These are phyloP conservation scores for Fusarium oligoseptatum DNA, from an alignment of 2,329 filamentous ascomycete genomes.

Conservation along the genomic window DNA sequence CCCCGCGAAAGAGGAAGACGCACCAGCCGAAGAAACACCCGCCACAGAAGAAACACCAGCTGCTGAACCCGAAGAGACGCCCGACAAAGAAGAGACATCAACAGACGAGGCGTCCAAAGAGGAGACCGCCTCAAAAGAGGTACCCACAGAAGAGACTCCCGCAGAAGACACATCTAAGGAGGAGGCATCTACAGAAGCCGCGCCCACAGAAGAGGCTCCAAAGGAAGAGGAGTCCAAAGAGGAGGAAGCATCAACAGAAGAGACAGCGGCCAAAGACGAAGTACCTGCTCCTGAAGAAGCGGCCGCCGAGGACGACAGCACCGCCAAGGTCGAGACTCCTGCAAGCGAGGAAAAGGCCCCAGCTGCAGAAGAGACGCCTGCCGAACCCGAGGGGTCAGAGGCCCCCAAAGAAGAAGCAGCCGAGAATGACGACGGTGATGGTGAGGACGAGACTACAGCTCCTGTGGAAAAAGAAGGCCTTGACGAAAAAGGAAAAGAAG, in stretches of 20 bases:
- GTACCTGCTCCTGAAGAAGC: constrained; percentile 1
- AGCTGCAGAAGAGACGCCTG: neutral
- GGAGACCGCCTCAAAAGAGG: constrained; percentile 11
- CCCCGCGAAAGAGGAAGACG: constrained; percentile 22
- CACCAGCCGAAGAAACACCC: constrained; percentile 17
- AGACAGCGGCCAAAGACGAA: constrained; percentile 14
- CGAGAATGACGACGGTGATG: constrained; percentile 23
- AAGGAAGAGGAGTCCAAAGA: constrained; percentile 9
- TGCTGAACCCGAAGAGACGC: constrained; percentile 14
- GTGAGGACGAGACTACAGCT: constrained; percentile 28
- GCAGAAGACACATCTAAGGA: constrained; percentile 20
- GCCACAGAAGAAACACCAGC: constrained; percentile 11
- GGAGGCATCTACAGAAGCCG: constrained; percentile 9
- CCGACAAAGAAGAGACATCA: constrained; percentile 10
- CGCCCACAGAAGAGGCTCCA: constrained; percentile 7
- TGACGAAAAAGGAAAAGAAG: constrained; percentile 26
- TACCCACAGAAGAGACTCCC: constrained; percentile 9
- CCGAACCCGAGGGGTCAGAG: constrained; percentile 8
- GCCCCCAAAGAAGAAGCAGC: neutral
- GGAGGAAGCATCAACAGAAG: constrained; percentile 7
- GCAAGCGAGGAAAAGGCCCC: constrained; percentile 4
- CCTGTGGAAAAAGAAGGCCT: constrained; percentile 23
- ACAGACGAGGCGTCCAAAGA: constrained; percentile 14
- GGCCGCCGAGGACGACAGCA: constrained; percentile 3
- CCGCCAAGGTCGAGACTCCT: neutral